These are phyloP conservation scores for Calocybe gambosa DNA, from an alignment of 1,284 basidiomycete genomes.

Conservation along the genomic window DNA sequence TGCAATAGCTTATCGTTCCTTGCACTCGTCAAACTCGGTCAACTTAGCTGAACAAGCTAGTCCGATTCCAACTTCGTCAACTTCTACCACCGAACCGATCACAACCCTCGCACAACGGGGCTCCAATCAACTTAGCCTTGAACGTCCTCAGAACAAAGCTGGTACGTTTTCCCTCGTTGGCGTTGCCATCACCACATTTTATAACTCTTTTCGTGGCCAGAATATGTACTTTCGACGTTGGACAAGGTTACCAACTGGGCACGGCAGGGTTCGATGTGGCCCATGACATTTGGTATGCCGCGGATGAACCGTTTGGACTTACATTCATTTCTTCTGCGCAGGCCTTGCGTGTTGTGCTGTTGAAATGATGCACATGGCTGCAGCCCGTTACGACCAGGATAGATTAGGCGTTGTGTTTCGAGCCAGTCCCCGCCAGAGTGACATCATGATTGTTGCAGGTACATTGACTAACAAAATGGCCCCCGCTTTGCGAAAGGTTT, in stretches of 20 bases:
- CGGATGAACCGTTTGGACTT: neutral
- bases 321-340: conserved; percentile 14
- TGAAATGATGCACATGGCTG: conserved; percentile 99
- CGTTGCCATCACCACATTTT: neutral
- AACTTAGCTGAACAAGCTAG: conserved; percentile 29
- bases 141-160: conserved; percentile 85
- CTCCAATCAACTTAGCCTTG: conserved; percentile 81
- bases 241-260: conserved; percentile 99
- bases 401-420: conserved; percentile 97
- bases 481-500: conserved; percentile 90
- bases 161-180: conserved; percentile 44
- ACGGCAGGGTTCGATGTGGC: conserved; percentile 98
- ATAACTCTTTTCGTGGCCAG: conserved; percentile 34
- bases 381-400: conserved; percentile 98
- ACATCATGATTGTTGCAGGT: conserved; percentile 99
- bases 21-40: conserved; percentile 47
- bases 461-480: conserved; percentile 99
- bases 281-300: conserved; percentile 87
- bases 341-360: conserved; percentile 98
- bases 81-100: conserved; percentile 47
- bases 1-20: conserved; percentile 41
- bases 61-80: conserved; percentile 34
- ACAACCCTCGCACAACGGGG: conserved; percentile 67
- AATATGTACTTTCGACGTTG: conserved; percentile 93
- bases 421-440: conserved; percentile 94